Evolutionary conservation across 768 basidiomycete species (phyloP).

Genomic region (Candolleomyces aberdarensis): DNA sequence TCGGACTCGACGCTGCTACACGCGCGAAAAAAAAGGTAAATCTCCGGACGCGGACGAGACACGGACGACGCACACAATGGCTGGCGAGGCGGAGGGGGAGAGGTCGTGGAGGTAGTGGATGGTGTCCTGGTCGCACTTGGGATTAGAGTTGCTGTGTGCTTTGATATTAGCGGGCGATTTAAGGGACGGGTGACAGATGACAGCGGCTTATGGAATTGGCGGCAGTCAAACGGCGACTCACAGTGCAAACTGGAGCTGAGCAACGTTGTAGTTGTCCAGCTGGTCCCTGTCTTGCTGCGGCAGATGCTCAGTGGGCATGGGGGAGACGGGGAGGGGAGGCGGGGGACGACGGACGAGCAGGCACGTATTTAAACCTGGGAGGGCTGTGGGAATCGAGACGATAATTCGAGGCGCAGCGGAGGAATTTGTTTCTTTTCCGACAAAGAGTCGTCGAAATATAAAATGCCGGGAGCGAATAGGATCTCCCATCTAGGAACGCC

Average conservation of each 20-base stretch:
- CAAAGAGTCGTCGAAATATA: conserved; percentile 4
- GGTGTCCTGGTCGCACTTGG: conserved; percentile 35
- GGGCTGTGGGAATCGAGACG: neutral
- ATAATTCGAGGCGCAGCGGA: too few species aligned
- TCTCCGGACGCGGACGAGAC: conserved; percentile 8
- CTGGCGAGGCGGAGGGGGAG: conserved; percentile 44
- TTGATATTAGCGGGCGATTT: neutral
- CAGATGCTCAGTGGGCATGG: conserved; percentile 58
- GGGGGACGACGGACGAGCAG: neutral
- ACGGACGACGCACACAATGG: conserved; percentile 29
- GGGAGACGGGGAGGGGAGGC: conserved; percentile 15
- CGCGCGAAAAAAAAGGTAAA: conserved; percentile 11
- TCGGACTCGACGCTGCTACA: conserved; percentile 41
- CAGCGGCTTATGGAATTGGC: conserved; percentile 19
- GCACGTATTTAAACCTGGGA: neutral
- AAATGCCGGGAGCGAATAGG: conserved; percentile 28
- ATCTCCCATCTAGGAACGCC: conserved; percentile 8
- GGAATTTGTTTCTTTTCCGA: conserved; percentile 3
- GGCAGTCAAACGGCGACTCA: conserved; percentile 28
- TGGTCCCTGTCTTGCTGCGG: conserved; percentile 32
- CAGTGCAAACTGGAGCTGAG: conserved; percentile 62
- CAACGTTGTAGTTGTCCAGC: conserved; percentile 59
- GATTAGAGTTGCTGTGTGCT: conserved; percentile 29
- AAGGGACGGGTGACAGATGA: conserved; percentile 23
- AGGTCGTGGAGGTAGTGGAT: conserved; percentile 43